Conservation (phyloP, 139 green algal genomes). For the Spirogloea muscicola region DNA sequence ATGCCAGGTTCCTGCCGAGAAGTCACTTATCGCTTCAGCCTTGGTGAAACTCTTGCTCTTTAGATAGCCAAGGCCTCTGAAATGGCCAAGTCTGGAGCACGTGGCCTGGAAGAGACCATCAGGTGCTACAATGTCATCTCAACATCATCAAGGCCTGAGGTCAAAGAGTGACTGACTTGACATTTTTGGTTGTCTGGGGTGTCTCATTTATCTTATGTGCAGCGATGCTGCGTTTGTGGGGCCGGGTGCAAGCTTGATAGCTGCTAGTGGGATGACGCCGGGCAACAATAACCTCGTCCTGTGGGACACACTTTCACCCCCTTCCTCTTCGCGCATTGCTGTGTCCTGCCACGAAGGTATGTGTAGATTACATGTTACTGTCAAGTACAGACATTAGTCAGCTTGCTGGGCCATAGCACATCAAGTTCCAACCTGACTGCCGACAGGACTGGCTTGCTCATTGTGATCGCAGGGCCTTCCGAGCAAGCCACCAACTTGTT, state of each 20-base stretch:
- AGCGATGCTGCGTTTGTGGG: conserved; percentile 27
- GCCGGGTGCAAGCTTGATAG: conserved; percentile 20
- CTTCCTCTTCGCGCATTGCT: conserved; percentile 9
- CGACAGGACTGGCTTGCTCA: too few relatives aligned
- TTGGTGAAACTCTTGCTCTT: background rate
- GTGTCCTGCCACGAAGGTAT: conserved; percentile 29
- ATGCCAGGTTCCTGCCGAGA: conserved; percentile 9
- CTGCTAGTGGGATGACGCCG: conserved; percentile 5
- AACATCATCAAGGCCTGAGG: background rate
- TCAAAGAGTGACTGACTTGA: background rate
- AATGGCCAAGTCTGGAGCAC: background rate
- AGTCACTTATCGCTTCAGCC: background rate
- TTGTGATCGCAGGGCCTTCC: background rate
- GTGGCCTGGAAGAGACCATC: background rate
- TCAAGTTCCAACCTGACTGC: background rate
- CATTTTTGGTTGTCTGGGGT: background rate
- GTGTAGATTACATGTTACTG: background rate
- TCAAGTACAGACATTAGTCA: background rate
- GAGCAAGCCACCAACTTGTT: background rate
- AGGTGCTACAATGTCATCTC: background rate
- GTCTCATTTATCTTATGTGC: conserved; percentile 2
- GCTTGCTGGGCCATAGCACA: background rate
- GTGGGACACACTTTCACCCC: conserved; percentile 42
- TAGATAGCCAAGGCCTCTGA: background rate
- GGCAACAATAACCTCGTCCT: conserved; percentile 16